Evolutionary conservation across 345 rosid species (phyloP).

Genomic region (Gossypium stocksii): DNA sequence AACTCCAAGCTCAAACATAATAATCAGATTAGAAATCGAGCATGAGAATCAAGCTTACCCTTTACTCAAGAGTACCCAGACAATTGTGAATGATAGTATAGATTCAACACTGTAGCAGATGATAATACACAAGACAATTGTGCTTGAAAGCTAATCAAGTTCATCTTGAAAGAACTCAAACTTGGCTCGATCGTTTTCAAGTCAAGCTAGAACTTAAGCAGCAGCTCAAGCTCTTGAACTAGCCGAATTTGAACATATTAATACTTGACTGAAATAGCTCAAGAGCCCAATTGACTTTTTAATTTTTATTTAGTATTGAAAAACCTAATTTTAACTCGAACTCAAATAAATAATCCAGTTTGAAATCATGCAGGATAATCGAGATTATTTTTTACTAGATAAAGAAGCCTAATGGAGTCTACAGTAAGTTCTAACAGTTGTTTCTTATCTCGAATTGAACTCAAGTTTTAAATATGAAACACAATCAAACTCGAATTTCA

Average conservation of each 20-base stretch:
- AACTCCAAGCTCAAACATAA: background rate
- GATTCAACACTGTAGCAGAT: background rate
- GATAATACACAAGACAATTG: background rate
- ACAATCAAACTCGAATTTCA: background rate
- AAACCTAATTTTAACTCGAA: background rate
- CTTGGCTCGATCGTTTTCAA: background rate
- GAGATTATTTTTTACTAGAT: background rate
- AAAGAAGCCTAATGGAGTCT: background rate
- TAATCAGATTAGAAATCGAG: background rate
- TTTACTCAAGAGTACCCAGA: background rate
- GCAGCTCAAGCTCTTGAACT: background rate
- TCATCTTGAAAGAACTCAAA: background rate
- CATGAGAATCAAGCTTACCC: background rate
- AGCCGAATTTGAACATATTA: background rate
- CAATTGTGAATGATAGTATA: background rate
- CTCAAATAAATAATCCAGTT: background rate
- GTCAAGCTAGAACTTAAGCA: background rate
- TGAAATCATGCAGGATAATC: background rate
- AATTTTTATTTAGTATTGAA: background rate
- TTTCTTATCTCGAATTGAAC: background rate
- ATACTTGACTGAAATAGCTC: background rate
- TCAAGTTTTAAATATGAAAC: background rate
- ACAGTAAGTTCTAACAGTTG: background rate
- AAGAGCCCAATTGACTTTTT: background rate
- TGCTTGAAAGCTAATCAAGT: background rate